Conservation (phyloP, 2,329 filamentous ascomycete genomes). For the Exophiala alcalophila region DNA sequence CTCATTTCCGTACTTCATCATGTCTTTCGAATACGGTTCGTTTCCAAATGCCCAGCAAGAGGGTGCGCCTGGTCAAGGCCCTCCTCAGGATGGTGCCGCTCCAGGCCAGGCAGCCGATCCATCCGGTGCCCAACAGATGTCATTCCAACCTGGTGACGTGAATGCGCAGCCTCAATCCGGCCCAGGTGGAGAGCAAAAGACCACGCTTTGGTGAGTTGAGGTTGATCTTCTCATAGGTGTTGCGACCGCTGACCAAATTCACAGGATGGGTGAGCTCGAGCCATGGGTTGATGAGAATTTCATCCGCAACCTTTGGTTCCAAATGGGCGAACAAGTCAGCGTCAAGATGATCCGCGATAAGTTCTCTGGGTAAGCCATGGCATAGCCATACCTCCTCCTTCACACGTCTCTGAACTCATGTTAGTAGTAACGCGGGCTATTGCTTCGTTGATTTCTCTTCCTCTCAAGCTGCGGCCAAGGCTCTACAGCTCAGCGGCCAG, state of each 20-base stretch:
- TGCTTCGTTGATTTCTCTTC: constrained; percentile 93
- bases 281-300: constrained; percentile 99
- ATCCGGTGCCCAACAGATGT: constrained; percentile 50
- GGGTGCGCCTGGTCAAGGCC: constrained; percentile 50
- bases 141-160: constrained; percentile 50
- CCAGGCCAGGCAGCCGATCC: constrained; percentile 48
- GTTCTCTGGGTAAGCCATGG: constrained; percentile 76
- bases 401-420: constrained; percentile 32
- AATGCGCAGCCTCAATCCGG: constrained; percentile 44
- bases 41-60: constrained; percentile 60
- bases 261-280: constrained; percentile 97
- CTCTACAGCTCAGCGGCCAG: constrained; percentile 81
- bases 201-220: constrained; percentile 52
- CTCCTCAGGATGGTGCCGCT: constrained; percentile 50
- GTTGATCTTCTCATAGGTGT: constrained; percentile 13
- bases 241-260: constrained; percentile 7
- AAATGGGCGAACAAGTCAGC: constrained; percentile 90
- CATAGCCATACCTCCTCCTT: constrained; percentile 20
- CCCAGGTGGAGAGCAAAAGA: constrained; percentile 54
- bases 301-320: constrained; percentile 90
- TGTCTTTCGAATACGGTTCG: constrained; percentile 66
- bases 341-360: constrained; percentile 99
- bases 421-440: constrained; percentile 86
- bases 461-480: constrained; percentile 83
- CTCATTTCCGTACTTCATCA: constrained; percentile 38